Evolutionary conservation across 768 basidiomycete species (phyloP).

Genomic region (Boletus speciosus): DNA sequence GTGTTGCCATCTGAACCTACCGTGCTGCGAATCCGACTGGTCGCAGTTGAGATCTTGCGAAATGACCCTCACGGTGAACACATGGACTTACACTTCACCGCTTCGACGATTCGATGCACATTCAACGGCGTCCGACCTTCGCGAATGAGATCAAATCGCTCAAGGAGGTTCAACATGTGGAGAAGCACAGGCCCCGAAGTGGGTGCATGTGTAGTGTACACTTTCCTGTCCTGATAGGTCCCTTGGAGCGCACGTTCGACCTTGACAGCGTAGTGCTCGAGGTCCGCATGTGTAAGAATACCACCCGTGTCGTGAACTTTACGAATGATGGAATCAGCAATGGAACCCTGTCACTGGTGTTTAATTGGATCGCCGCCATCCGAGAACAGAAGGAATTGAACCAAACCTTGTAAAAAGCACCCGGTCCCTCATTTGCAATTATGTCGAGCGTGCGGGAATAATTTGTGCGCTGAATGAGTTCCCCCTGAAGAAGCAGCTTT

Average conservation of each 20-base stretch:
- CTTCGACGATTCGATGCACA: conserved; percentile 79
- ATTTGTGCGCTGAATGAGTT: conserved; percentile 66
- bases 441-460: conserved; percentile 71
- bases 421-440: conserved; percentile 74
- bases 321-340: conserved; percentile 74
- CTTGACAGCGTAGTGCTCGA: conserved; percentile 64
- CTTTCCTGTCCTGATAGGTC: conserved; percentile 68
- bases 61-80: conserved; percentile 10
- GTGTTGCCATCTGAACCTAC: conserved; percentile 28
- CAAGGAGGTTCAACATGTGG: conserved; percentile 88
- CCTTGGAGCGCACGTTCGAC: conserved; percentile 74
- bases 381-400: conserved; percentile 8
- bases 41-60: conserved; percentile 4
- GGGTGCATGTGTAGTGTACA: conserved; percentile 85
- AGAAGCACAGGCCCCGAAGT: conserved; percentile 87
- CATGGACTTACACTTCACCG: conserved; percentile 68
- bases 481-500: conserved; percentile 66
- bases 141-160: conserved; percentile 57
- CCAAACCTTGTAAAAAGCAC: conserved; percentile 76
- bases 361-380: conserved; percentile 10
- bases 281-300: conserved; percentile 71
- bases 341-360: conserved; percentile 53
- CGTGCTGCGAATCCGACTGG: conserved; percentile 64
- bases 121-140: conserved; percentile 58
- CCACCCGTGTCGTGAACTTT: conserved; percentile 75